Percentiles rank a stretch among this genome's conserved stretches.
Conservation (phyloP, 2,329 filamentous ascomycete species). For the Plenodomus lindquistii region DNA sequence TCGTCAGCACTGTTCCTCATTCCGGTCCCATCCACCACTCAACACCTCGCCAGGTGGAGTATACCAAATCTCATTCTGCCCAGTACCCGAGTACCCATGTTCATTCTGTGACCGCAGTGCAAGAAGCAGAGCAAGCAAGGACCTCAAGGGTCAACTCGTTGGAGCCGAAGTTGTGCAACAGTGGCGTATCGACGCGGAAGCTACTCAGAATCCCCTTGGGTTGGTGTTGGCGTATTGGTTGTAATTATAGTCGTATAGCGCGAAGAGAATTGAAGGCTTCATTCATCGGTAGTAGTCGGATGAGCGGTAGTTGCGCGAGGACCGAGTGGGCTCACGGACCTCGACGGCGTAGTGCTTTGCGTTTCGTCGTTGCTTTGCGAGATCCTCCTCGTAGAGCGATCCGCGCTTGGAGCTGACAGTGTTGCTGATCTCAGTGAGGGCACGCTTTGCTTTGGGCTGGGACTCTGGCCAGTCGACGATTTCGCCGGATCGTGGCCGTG, state of each 20-base stretch:
- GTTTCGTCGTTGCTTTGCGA: conserved; percentile 40
- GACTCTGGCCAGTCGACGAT: conserved; percentile 44
- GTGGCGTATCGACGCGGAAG: conserved; percentile 22
- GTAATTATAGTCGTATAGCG: conserved; percentile 1
- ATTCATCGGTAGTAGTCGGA: conserved; percentile 47
- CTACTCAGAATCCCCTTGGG: conserved; percentile 23
- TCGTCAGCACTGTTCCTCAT: neutral
- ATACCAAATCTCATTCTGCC: neutral
- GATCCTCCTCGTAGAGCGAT: conserved; percentile 48
- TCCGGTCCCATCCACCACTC: conserved; percentile 16
- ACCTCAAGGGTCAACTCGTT: conserved; percentile 24
- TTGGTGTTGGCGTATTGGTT: conserved; percentile 1
- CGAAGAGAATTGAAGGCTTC: conserved; percentile 15
- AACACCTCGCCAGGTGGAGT: conserved; percentile 16
- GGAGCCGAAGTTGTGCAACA: conserved; percentile 21
- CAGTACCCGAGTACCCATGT: neutral
- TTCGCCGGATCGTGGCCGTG: conserved; percentile 41
- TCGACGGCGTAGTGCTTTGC: conserved; percentile 46
- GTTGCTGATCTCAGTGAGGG: conserved; percentile 38
- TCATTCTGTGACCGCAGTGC: conserved; percentile 22
- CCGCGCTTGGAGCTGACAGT: conserved; percentile 42
- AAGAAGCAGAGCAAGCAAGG: conserved; percentile 31
- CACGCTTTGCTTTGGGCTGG: conserved; percentile 16
- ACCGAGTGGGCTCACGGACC: conserved; percentile 47
- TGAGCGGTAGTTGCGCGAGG: conserved; percentile 42